phyloP scores from a whole-genome alignment of 2,329 filamentous ascomycete species.

The Fusarium praegraminearum region DNA sequence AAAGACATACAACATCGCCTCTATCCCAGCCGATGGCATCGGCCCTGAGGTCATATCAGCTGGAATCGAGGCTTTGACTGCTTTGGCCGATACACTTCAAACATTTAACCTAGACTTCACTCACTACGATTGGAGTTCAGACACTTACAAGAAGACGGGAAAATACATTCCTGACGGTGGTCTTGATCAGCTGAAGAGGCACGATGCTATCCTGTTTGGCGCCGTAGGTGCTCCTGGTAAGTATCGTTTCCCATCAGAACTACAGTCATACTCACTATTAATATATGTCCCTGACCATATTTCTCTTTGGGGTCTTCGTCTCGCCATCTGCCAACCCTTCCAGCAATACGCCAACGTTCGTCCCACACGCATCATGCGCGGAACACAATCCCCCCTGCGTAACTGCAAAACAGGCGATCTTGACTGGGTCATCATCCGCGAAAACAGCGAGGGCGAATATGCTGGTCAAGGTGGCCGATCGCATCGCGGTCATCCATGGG shows the following conservation, averaged over 20 bases:
- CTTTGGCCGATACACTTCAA: slow-evolving; percentile 62
- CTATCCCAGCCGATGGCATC: slow-evolving; percentile 73
- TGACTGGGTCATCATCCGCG: slow-evolving; percentile 75
- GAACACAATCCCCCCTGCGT: slow-evolving; percentile 67
- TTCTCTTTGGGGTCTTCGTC: slow-evolving; percentile 72
- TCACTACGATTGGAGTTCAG: slow-evolving; percentile 75
- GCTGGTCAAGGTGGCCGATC: slow-evolving; percentile 73
- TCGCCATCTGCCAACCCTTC: slow-evolving; percentile 73
- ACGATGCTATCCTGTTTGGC: slow-evolving; percentile 73
- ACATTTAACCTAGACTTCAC: slow-evolving; percentile 72
- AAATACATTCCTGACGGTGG: slow-evolving; percentile 60
- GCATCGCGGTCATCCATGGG: slow-evolving; percentile 69
- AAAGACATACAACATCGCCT: slow-evolving; percentile 64
- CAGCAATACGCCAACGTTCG: slow-evolving; percentile 76
- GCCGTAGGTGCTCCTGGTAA: slow-evolving; percentile 69
- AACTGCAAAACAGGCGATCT: slow-evolving; percentile 66
- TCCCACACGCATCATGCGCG: slow-evolving; percentile 70
- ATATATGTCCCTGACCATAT: slow-evolving; percentile 73
- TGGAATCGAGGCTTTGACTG: slow-evolving; percentile 70
- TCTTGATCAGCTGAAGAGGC: slow-evolving; percentile 52
- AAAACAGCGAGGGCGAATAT: slow-evolving; percentile 76
- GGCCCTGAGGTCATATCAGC: slow-evolving; percentile 72
- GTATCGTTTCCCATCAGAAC: not conserved
- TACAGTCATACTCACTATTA: not conserved
- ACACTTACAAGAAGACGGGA: slow-evolving; percentile 73